phyloP scores from a whole-genome alignment of 805 yeast genomes.

The Phaffomyces thermotolerans region DNA sequence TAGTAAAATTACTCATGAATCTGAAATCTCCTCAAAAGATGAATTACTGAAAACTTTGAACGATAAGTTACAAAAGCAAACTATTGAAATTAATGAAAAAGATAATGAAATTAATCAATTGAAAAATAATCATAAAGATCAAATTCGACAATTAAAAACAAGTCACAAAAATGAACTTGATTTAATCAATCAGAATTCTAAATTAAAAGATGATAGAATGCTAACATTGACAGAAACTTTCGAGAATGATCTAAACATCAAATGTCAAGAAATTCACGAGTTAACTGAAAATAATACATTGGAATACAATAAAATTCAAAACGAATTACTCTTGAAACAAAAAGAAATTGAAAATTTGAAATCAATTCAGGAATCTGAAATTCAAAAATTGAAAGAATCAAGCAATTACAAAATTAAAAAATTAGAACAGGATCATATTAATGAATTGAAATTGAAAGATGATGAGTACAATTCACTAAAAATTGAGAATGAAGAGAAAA shows the following conservation, averaged over 20 bases:
- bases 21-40: neutral
- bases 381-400: neutral
- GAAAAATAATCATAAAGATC: neutral
- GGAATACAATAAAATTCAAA: neutral
- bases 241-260: no score
- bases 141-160: neutral
- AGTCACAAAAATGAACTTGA: conserved; percentile 2
- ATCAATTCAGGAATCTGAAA: neutral
- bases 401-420: no score
- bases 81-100: neutral
- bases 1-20: neutral
- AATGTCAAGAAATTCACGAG: no score
- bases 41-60: neutral
- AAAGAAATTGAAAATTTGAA: neutral
- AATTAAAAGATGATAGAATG: neutral
- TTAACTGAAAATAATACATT: no score
- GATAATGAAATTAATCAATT: neutral
- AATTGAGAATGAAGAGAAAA: no score
- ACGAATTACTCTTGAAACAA: neutral
- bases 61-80: neutral
- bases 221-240: no score
- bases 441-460: no score
- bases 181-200: neutral
- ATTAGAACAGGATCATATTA: no score
- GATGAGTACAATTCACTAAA: no score